phyloP scores from a whole-genome alignment of 257 asterid species.

The Solanum boliviense region DNA sequence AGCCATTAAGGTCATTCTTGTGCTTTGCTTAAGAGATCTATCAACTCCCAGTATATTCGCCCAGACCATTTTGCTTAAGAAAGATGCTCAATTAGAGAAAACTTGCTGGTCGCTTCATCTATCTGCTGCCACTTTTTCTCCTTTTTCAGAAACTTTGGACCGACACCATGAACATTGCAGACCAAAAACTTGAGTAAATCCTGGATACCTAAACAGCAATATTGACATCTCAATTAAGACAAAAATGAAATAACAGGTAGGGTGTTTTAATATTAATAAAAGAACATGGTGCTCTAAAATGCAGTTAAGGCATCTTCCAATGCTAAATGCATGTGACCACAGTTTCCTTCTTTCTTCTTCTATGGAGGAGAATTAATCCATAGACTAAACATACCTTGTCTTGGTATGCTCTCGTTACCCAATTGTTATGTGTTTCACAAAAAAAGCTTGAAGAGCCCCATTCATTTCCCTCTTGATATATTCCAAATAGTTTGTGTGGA shows the following conservation, averaged over 20 bases:
- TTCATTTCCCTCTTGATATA: slow-evolving; percentile 76
- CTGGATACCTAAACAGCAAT: slow-evolving; percentile 56
- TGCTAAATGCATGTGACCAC: neutral
- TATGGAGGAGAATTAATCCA: neutral
- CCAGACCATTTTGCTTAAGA: slow-evolving; percentile 96
- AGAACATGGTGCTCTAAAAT: neutral
- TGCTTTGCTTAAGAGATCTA: slow-evolving; percentile 70
- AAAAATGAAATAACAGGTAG: neutral
- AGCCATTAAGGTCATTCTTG: slow-evolving; percentile 69
- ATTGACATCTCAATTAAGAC: neutral
- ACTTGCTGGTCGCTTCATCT: slow-evolving; percentile 62
- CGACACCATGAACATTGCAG: slow-evolving; percentile 86
- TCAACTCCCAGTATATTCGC: slow-evolving; percentile 81
- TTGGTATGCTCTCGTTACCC: slow-evolving; percentile 74
- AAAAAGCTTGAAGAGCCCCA: slow-evolving; percentile 86
- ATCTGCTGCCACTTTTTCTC: slow-evolving; percentile 74
- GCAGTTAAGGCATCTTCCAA: neutral
- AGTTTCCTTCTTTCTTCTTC: neutral
- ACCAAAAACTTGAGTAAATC: slow-evolving; percentile 64
- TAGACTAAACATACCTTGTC: slow-evolving; percentile 44
- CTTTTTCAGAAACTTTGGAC: slow-evolving; percentile 73
- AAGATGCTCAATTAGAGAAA: slow-evolving; percentile 86
- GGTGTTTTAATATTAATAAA: neutral
- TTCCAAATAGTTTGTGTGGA: slow-evolving; percentile 37
- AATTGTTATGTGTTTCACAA: slow-evolving; percentile 82